phyloP scores from a whole-genome alignment of 164 flowering plant genomes.

The Stephania yunnanensis region DNA sequence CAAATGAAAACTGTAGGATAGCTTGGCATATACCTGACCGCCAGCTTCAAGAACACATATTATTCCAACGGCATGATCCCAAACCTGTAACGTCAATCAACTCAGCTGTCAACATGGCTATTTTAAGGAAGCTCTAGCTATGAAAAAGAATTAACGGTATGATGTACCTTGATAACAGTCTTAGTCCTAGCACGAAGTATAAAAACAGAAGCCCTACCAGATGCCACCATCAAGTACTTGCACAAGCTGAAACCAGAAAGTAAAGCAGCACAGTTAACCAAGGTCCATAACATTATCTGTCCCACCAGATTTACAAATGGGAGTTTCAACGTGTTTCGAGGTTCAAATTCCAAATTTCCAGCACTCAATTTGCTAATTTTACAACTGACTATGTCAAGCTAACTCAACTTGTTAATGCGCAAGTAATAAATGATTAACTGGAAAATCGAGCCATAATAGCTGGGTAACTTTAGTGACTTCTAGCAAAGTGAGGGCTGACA shows the following conservation, averaged over 20 bases:
- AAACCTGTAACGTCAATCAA: slow-evolving; percentile 34
- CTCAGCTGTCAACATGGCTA: slow-evolving; percentile 6
- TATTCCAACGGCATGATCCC: slow-evolving; percentile 94
- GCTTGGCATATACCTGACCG: slow-evolving; percentile 52
- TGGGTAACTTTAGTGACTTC: too few species aligned
- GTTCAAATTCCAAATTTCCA: too few species aligned
- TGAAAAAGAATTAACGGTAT: not conserved
- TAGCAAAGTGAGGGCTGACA: too few species aligned
- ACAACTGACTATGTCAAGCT: not conserved
- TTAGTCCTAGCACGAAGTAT: slow-evolving; percentile 42
- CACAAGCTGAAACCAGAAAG: slow-evolving; percentile 56
- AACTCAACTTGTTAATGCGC: not conserved
- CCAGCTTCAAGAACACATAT: slow-evolving; percentile 94
- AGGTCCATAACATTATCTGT: too few species aligned
- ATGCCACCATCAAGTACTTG: slow-evolving; percentile 88
- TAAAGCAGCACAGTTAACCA: not conserved
- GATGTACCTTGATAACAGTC: slow-evolving; percentile 56
- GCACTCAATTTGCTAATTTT: too few species aligned
- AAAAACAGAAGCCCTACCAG: slow-evolving; percentile 79
- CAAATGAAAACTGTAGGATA: not conserved
- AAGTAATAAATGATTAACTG: too few species aligned
- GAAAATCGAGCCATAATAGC: too few species aligned
- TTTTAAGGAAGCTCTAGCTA: not conserved
- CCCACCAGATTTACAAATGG: too few species aligned
- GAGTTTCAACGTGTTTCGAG: too few species aligned